Percentiles rank a stretch among this genome's conserved stretches.
phyloP scores from a whole-genome alignment of 1,139 yeast species.

The Petasospora rhodanensis region DNA sequence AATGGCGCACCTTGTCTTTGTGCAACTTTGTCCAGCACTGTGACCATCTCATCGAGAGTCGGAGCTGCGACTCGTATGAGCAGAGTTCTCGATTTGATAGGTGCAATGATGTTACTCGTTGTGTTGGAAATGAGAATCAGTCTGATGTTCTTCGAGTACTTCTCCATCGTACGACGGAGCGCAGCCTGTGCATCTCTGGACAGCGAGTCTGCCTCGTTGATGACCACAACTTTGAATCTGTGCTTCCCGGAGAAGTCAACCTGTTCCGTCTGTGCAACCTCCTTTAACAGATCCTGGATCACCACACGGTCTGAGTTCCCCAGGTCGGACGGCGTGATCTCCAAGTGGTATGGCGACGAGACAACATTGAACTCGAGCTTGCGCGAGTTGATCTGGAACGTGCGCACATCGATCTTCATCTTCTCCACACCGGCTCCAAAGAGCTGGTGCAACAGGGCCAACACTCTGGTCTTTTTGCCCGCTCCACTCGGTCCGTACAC shows the following conservation, averaged over 20 bases:
- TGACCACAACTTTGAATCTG: conserved; percentile 84
- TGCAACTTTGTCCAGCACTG: conserved; percentile 53
- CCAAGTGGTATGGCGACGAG: conserved; percentile 85
- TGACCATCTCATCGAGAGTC: conserved; percentile 46
- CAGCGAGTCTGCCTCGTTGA: conserved; percentile 90
- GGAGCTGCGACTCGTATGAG: conserved; percentile 88
- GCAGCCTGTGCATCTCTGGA: conserved; percentile 98
- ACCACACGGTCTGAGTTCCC: conserved; percentile 94
- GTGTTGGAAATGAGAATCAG: conserved; percentile 82
- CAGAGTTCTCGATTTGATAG: conserved; percentile 89
- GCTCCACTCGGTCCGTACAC: conserved; percentile 96
- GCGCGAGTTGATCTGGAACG: conserved; percentile 68
- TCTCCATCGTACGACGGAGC: conserved; percentile 95
- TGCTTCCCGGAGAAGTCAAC: conserved; percentile 70
- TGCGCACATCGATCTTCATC: conserved; percentile 84
- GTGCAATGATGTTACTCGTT: conserved; percentile 87
- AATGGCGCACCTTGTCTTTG: conserved; percentile 48
- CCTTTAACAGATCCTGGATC: conserved; percentile 88
- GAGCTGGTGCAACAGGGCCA: conserved; percentile 72
- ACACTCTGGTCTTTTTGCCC: conserved; percentile 92
- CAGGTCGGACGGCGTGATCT: conserved; percentile 95
- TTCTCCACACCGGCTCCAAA: conserved; percentile 81
- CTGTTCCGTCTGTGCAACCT: conserved; percentile 92
- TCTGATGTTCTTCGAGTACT: conserved; percentile 83
- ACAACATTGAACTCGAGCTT: conserved; percentile 89